Evolutionary conservation across 2,329 filamentous ascomycete genomes (phyloP).

Genomic region (Alternaria atra): DNA sequence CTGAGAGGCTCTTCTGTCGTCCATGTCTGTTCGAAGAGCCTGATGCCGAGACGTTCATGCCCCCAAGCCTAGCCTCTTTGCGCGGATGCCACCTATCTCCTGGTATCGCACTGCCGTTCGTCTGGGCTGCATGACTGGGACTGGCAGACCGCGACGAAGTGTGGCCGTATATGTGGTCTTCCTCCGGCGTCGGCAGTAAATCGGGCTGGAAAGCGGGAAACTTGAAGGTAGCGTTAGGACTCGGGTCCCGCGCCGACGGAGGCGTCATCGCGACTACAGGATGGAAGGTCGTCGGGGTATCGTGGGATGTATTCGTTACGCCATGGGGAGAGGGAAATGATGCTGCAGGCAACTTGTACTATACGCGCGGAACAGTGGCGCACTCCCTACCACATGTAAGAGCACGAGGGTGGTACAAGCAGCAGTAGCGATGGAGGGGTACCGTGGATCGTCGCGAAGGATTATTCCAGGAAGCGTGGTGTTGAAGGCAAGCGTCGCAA

Average conservation of each 20-base stretch:
- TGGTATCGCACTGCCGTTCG: constrained; percentile 41
- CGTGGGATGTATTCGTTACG: constrained; percentile 34
- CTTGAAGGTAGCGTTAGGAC: constrained; percentile 51
- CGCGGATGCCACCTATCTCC: constrained; percentile 70
- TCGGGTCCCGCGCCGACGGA: constrained; percentile 39
- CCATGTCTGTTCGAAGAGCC: constrained; percentile 60
- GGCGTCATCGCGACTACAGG: constrained; percentile 40
- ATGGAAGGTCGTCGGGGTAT: constrained; percentile 21
- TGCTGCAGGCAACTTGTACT: constrained; percentile 1
- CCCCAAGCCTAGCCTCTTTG: constrained; percentile 60
- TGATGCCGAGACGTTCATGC: constrained; percentile 52
- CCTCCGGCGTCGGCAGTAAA: constrained; percentile 50
- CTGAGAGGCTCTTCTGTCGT: constrained; percentile 85
- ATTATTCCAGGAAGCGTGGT: constrained; percentile 16
- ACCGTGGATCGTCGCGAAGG: constrained; percentile 7
- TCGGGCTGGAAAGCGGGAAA: constrained; percentile 58
- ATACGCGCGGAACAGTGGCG: constrained; percentile 6
- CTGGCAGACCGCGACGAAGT: constrained; percentile 47
- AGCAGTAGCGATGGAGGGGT: constrained; percentile 6
- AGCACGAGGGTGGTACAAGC: constrained; percentile 1
- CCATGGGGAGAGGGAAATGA: constrained; percentile 36
- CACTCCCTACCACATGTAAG: constrained; percentile 1
- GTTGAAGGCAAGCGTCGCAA: constrained; percentile 29
- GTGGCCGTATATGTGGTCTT: constrained; percentile 42
- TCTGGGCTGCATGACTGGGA: constrained; percentile 36